Evolutionary conservation across 495 filamentous ascomycete genomes (phyloP).

Genomic region (Rusavskia elegans): DNA sequence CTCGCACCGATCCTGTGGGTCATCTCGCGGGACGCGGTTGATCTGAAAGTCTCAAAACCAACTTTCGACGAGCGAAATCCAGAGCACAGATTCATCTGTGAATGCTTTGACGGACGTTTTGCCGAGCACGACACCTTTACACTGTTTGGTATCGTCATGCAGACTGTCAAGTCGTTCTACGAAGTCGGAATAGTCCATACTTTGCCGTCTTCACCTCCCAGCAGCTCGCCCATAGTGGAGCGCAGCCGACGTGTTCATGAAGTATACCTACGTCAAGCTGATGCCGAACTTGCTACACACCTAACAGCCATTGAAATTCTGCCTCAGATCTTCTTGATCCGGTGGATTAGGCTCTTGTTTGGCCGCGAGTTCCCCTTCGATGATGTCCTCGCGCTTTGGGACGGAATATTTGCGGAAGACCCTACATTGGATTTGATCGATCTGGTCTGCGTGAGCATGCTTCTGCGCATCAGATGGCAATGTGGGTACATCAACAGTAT

Average conservation of each 20-base stretch:
- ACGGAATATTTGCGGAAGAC: constrained; percentile 79
- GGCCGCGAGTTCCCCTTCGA: constrained; percentile 86
- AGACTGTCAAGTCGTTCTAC: constrained; percentile 73
- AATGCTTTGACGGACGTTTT: constrained; percentile 51
- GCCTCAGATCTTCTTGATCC: constrained; percentile 96
- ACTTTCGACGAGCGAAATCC: constrained; percentile 9
- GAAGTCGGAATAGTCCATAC: constrained; percentile 35
- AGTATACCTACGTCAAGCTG: constrained; percentile 55
- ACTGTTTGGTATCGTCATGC: constrained; percentile 75
- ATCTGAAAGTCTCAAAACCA: constrained; percentile 12
- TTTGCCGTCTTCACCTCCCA: constrained; percentile 16
- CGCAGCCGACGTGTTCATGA: constrained; percentile 77
- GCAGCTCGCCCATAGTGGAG: constrained; percentile 62
- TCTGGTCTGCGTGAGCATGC: constrained; percentile 82
- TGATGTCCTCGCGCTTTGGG: constrained; percentile 73
- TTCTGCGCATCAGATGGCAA: constrained; percentile 82
- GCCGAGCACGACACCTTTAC: constrained; percentile 87
- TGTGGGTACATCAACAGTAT: constrained; percentile 33
- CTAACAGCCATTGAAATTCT: constrained; percentile 73
- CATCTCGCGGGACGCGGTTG: constrained; percentile 63
- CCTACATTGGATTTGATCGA: constrained; percentile 69
- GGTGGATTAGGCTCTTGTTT: constrained; percentile 90
- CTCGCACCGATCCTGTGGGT: constrained; percentile 85
- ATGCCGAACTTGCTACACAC: constrained; percentile 69
- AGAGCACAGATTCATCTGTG: constrained; percentile 32